A percentile compares a stretch with the other conserved stretches of the same genome.
phyloP scores from a whole-genome alignment of 2,329 filamentous ascomycete genomes.

The Arthrobotrys iridis region DNA sequence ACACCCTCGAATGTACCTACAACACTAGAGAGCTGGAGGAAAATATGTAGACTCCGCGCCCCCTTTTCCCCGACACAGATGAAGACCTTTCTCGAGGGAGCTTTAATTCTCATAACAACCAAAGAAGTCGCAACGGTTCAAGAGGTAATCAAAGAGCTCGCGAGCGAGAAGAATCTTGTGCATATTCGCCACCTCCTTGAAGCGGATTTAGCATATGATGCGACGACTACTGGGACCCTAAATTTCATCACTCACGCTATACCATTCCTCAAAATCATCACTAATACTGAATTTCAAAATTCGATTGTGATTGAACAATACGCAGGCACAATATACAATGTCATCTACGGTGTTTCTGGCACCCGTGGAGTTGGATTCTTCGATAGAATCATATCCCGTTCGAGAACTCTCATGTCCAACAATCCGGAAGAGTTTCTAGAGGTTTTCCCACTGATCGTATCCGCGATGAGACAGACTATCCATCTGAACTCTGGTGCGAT shows the following conservation, averaged over 20 bases:
- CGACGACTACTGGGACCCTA: neutral
- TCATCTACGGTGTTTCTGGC: slow-evolving; percentile 63
- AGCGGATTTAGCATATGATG: slow-evolving; percentile 25
- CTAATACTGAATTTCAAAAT: slow-evolving; percentile 62
- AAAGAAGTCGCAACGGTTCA: slow-evolving; percentile 28
- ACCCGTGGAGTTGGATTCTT: slow-evolving; percentile 61
- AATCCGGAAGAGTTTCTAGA: slow-evolving; percentile 14
- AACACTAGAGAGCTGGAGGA: slow-evolving; percentile 32
- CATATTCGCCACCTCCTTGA: slow-evolving; percentile 41
- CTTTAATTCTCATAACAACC: slow-evolving; percentile 6
- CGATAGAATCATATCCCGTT: slow-evolving; percentile 56
- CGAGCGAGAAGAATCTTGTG: slow-evolving; percentile 5
- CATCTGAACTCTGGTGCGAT: slow-evolving; percentile 57
- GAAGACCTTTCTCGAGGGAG: slow-evolving; percentile 44
- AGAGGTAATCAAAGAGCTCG: slow-evolving; percentile 36
- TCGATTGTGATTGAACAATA: slow-evolving; percentile 63
- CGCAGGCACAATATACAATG: slow-evolving; percentile 63
- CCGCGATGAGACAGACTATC: slow-evolving; percentile 42
- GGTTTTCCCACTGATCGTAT: slow-evolving; percentile 46
- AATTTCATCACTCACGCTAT: slow-evolving; percentile 55
- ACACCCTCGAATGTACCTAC: neutral
- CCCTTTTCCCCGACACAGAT: slow-evolving; percentile 32
- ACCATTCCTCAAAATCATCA: slow-evolving; percentile 63
- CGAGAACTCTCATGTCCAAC: slow-evolving; percentile 30
- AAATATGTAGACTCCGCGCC: slow-evolving; percentile 4